Evolutionary conservation across 2,329 filamentous ascomycete species (phyloP).

Genomic region (Calonectria hongkongensis): DNA sequence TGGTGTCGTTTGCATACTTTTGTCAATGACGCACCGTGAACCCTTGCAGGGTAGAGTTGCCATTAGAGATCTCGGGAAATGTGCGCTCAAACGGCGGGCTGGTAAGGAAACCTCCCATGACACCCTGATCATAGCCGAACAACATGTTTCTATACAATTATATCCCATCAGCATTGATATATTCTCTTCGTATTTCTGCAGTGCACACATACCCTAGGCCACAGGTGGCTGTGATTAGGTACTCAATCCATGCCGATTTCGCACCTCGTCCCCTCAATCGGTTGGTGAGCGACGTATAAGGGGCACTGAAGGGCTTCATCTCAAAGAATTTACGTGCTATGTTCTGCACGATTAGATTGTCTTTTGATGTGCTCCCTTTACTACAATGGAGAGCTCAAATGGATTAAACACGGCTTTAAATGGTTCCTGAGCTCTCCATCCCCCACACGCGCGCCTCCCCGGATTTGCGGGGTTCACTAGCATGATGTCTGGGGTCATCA

Average conservation of each 20-base stretch:
- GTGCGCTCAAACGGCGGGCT: constrained; percentile 14
- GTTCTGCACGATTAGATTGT: background rate
- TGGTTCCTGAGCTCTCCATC: background rate
- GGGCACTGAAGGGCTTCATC: background rate
- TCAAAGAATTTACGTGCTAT: background rate
- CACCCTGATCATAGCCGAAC: constrained; percentile 9
- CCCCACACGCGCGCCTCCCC: background rate
- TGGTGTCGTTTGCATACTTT: too few relatives aligned
- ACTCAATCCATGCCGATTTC: constrained; percentile 19
- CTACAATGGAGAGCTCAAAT: background rate
- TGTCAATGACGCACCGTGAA: background rate
- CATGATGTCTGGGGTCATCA: background rate
- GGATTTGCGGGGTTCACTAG: background rate
- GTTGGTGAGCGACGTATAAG: background rate
- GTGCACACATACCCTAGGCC: background rate
- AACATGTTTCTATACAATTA: constrained; percentile 4
- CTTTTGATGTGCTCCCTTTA: background rate
- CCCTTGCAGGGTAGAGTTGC: background rate
- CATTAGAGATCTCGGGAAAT: constrained; percentile 19
- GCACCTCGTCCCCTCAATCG: constrained; percentile 1
- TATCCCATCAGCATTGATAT: background rate
- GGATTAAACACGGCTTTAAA: background rate
- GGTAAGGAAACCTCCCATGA: constrained; percentile 2
- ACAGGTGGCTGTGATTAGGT: constrained; percentile 5
- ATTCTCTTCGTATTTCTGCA: background rate